phyloP scores from a whole-genome alignment of 1,139 yeast species.

The Hyphopichia khmerensis region DNA sequence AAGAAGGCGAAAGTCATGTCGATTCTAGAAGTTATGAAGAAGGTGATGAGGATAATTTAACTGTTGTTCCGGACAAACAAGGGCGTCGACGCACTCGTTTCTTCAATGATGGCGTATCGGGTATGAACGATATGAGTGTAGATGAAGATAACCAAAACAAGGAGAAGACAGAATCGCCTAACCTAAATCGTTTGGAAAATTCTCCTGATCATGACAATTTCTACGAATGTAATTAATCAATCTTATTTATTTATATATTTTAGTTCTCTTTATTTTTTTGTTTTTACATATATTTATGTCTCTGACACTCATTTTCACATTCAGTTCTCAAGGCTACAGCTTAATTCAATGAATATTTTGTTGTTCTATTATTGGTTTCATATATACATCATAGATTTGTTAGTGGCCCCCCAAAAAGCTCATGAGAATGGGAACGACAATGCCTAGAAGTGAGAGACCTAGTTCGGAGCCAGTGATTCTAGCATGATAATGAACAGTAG shows the following conservation, averaged over 20 bases:
- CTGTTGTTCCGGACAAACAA: background rate
- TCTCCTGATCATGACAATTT: constrained; percentile 4
- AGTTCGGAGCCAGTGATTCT: constrained; percentile 8
- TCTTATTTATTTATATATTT: background rate
- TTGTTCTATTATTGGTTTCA: too few relatives aligned
- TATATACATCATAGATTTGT: background rate
- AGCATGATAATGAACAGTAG: constrained; percentile 5
- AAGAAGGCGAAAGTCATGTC: constrained; percentile 1
- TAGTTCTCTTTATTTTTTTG: background rate
- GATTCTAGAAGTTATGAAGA: constrained; percentile 2
- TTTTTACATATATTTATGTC: too few relatives aligned
- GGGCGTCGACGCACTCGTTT: too few relatives aligned
- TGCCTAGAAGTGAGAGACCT: constrained; percentile 13
- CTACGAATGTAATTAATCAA: constrained; percentile 6
- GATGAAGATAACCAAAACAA: too few relatives aligned
- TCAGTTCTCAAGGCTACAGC: background rate
- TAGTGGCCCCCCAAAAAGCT: constrained; percentile 12
- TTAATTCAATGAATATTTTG: too few relatives aligned
- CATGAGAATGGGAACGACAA: constrained; percentile 14
- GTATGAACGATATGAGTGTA: too few relatives aligned
- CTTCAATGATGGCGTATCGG: too few relatives aligned
- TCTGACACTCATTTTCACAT: background rate
- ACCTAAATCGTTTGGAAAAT: background rate
- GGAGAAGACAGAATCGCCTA: too few relatives aligned
- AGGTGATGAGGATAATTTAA: constrained; percentile 2